phyloP scores from a whole-genome alignment of 441 rosid species.

The Raphanus hybrid region DNA sequence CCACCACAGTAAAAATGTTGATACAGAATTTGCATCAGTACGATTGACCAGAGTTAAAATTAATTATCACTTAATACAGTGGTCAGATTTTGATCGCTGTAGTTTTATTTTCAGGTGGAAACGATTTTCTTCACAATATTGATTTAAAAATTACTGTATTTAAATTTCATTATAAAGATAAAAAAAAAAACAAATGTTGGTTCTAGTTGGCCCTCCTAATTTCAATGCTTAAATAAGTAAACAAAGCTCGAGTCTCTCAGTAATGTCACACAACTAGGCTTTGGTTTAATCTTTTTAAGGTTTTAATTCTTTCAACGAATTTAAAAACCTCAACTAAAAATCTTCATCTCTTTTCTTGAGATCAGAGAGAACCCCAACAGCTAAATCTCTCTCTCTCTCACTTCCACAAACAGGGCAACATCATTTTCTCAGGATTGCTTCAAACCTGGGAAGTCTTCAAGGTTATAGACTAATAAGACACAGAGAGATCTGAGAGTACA shows the following conservation, averaged over 20 bases:
- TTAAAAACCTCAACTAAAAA: conserved; percentile 10
- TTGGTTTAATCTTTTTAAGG: conserved; percentile 6
- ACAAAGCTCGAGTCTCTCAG: conserved; percentile 30
- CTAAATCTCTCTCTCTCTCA: conserved; percentile 2
- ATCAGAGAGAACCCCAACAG: conserved; percentile 1
- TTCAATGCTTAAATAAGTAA: conserved; percentile 40
- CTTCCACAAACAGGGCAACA: conserved; percentile 28
- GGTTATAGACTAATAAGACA: conserved; percentile 29
- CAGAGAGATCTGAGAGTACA: not conserved
- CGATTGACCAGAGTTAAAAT: conserved; percentile 10
- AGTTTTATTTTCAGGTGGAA: conserved; percentile 11
- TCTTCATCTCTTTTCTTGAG: conserved; percentile 9
- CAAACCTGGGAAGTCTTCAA: conserved; percentile 23
- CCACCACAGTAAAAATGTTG: conserved; percentile 15
- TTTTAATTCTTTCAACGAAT: conserved; percentile 27
- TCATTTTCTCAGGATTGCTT: conserved; percentile 21
- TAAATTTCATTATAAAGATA: not conserved
- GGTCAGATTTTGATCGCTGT: not conserved
- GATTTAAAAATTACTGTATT: not conserved
- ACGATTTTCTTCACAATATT: not conserved
- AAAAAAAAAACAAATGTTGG: not conserved
- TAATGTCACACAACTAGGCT: conserved; percentile 24
- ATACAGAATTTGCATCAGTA: conserved; percentile 3
- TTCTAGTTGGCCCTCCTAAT: conserved; percentile 35
- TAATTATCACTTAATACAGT: conserved; percentile 22